phyloP scores from a whole-genome alignment of 805 yeast genomes.

The Candida nonsorbophila region DNA sequence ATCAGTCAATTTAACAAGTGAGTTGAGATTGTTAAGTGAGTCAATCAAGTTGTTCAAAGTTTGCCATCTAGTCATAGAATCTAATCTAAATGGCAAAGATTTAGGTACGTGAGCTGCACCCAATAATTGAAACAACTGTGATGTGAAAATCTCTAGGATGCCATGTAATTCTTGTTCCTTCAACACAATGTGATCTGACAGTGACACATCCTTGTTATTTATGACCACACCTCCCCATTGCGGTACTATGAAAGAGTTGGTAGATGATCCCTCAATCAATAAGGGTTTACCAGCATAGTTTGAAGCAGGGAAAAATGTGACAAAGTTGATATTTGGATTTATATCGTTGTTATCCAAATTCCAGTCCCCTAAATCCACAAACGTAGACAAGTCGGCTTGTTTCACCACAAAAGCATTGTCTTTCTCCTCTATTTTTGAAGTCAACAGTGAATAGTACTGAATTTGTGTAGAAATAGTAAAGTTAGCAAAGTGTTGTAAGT shows the following conservation, averaged over 20 bases:
- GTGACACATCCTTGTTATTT: conserved; percentile 30
- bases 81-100: conserved; percentile 60
- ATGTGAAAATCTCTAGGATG: conserved; percentile 61
- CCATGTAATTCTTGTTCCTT: conserved; percentile 45
- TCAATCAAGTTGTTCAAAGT: conserved; percentile 53
- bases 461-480: conserved; percentile 77
- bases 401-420: conserved; percentile 31
- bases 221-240: conserved; percentile 84
- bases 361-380: conserved; percentile 85
- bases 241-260: conserved; percentile 70
- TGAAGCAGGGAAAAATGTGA: conserved; percentile 57
- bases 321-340: conserved; percentile 66
- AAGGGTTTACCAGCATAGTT: conserved; percentile 42
- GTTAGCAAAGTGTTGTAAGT: conserved; percentile 53
- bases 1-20: conserved; percentile 63
- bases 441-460: conserved; percentile 55
- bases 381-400: conserved; percentile 58
- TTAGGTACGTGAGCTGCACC: conserved; percentile 47
- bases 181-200: conserved; percentile 18
- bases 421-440: conserved; percentile 11
- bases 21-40: conserved; percentile 64
- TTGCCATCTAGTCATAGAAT: conserved; percentile 56
- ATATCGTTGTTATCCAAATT: conserved; percentile 53
- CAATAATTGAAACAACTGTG: conserved; percentile 67
- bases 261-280: conserved; percentile 38